Percentiles rank a stretch among this genome's conserved stretches.
phyloP scores from a whole-genome alignment of 2,329 filamentous ascomycete species.

The Pseudocercospora musae region DNA sequence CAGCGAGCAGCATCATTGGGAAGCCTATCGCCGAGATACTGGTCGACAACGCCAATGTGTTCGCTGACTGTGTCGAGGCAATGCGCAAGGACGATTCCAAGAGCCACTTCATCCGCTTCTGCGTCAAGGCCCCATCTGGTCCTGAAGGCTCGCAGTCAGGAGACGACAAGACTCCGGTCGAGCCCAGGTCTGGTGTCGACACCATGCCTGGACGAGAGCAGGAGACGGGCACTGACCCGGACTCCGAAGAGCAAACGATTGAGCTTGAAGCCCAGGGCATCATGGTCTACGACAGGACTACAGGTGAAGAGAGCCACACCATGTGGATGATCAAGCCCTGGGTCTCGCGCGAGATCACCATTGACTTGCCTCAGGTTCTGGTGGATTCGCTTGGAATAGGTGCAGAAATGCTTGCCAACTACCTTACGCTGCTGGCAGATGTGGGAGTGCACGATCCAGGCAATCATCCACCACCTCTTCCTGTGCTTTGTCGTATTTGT shows the following conservation, averaged over 20 bases:
- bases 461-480: conserved; percentile 73
- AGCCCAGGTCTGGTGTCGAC: conserved; percentile 28
- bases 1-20: conserved; percentile 68
- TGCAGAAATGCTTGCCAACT: conserved; percentile 89
- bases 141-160: conserved; percentile 42
- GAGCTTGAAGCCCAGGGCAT: conserved; percentile 95
- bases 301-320: conserved; percentile 85
- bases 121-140: conserved; percentile 47
- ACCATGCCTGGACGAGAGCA: conserved; percentile 9
- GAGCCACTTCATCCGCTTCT: conserved; percentile 84
- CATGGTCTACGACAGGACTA: conserved; percentile 89
- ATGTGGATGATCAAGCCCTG: conserved; percentile 99
- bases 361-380: conserved; percentile 83
- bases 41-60: conserved; percentile 73
- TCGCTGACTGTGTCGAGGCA: conserved; percentile 77
- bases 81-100: conserved; percentile 92
- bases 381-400: conserved; percentile 93
- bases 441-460: conserved; percentile 70
- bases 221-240: conserved; percentile 6
- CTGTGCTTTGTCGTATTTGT: conserved; percentile 92
- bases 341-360: conserved; percentile 86
- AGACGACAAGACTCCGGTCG: conserved; percentile 29
- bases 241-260: conserved; percentile 50
- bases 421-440: conserved; percentile 86
- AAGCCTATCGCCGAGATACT: conserved; percentile 77